Evolutionary conservation across 345 rosid species (phyloP).

Genomic region (Conringia planisiliqua): DNA sequence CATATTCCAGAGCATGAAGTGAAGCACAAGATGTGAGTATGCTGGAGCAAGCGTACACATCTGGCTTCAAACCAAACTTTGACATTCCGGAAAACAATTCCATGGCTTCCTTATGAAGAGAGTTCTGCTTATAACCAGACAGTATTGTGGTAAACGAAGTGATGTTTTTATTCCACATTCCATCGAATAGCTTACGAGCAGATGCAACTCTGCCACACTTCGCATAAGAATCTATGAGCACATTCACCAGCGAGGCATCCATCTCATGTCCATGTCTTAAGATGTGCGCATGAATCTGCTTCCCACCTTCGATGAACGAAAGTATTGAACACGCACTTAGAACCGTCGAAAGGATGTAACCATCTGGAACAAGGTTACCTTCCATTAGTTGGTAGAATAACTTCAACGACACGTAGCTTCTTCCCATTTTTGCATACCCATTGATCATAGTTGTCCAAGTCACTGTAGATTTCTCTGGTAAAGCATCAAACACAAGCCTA

Average conservation of each 20-base stretch:
- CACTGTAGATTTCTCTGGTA: constrained; percentile 49
- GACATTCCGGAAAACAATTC: constrained; percentile 48
- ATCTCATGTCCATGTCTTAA: constrained; percentile 51
- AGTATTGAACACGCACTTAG: constrained; percentile 57
- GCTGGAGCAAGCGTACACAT: constrained; percentile 65
- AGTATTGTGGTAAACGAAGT: constrained; percentile 75
- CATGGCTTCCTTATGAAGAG: constrained; percentile 55
- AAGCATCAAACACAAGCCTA: constrained; percentile 55
- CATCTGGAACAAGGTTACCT: constrained; percentile 41
- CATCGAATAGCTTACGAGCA: constrained; percentile 50
- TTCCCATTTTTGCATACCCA: constrained; percentile 57
- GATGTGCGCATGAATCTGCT: constrained; percentile 67
- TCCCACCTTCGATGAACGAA: constrained; percentile 52
- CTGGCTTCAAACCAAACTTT: constrained; percentile 46
- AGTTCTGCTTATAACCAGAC: constrained; percentile 66
- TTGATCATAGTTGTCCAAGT: constrained; percentile 70
- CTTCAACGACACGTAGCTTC: constrained; percentile 46
- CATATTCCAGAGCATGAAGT: constrained; percentile 44
- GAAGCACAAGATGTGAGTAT: constrained; percentile 74
- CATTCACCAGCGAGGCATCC: constrained; percentile 64
- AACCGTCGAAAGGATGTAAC: constrained; percentile 56
- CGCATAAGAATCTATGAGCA: constrained; percentile 56
- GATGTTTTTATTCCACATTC: constrained; percentile 46
- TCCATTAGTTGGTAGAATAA: constrained; percentile 46
- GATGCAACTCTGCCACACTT: constrained; percentile 51